Evolutionary conservation across 2,329 filamentous ascomycete genomes (phyloP).

Genomic region (Didymella lethalis): DNA sequence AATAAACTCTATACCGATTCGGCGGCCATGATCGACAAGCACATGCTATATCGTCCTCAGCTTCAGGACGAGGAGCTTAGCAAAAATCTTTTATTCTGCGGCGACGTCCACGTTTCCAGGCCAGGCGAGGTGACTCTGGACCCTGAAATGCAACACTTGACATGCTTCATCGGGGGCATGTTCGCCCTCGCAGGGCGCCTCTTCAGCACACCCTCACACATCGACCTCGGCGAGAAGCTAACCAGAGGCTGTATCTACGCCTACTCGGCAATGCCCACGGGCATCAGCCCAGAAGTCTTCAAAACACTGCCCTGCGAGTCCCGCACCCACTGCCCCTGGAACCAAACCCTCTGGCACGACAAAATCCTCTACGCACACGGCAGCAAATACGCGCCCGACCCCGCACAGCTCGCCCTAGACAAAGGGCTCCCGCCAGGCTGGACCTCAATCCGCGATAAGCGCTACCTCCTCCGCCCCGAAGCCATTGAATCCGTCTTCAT

Average conservation of each 20-base stretch:
- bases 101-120: constrained; percentile 44
- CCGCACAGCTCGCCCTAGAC: constrained; percentile 27
- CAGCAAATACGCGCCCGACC: constrained; percentile 24
- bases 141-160: constrained; percentile 65
- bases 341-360: constrained; percentile 60
- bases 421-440: constrained; percentile 51
- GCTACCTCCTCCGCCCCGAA: constrained; percentile 61
- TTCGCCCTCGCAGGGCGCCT: constrained; percentile 66
- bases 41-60: constrained; percentile 60
- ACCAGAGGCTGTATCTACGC: constrained; percentile 69
- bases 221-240: constrained; percentile 64
- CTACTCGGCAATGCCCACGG: constrained; percentile 63
- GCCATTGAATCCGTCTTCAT: constrained; percentile 68
- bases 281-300: constrained; percentile 69
- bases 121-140: constrained; percentile 37
- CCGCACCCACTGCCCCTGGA: constrained; percentile 58
- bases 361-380: constrained; percentile 41
- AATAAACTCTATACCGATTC: constrained; percentile 64
- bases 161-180: constrained; percentile 69
- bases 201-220: constrained; percentile 60
- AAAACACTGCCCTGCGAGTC: constrained; percentile 58
- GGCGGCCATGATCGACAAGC: constrained; percentile 53
- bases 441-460: constrained; percentile 50
- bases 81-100: constrained; percentile 42
- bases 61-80: constrained; percentile 38